Conservation (phyloP, 2,329 filamentous ascomycete genomes). For the Fusarium pseudocircinatum region DNA sequence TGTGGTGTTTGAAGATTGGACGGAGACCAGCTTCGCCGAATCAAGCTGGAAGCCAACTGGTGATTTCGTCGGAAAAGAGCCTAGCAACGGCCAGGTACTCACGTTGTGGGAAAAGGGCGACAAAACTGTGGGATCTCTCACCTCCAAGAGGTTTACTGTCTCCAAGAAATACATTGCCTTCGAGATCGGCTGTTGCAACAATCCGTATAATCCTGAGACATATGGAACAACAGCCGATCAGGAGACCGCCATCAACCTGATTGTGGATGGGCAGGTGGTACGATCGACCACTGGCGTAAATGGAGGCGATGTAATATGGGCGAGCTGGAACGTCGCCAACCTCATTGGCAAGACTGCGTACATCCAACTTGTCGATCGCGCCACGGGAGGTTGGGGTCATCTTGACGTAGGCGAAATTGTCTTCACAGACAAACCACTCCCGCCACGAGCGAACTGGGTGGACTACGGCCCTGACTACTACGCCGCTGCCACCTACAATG, state of each 20-base stretch:
- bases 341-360: not conserved
- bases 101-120: not conserved
- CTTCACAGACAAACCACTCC: not conserved
- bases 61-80: not conserved
- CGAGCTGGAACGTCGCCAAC: not conserved
- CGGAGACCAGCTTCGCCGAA: not conserved
- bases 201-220: not conserved
- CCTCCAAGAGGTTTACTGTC: not conserved
- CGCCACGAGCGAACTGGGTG: not conserved
- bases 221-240: not conserved
- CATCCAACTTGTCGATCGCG: not conserved
- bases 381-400: not conserved
- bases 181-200: not conserved
- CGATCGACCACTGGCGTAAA: not conserved
- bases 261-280: not conserved
- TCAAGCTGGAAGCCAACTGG: not conserved
- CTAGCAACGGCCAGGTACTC: not conserved
- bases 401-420: not conserved
- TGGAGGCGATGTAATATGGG: not conserved
- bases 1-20: not conserved
- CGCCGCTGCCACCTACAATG: not conserved
- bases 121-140: not conserved
- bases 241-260: not conserved
- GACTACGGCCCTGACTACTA: not conserved
- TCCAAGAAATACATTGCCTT: not conserved